Conservation (phyloP, 495 filamentous ascomycete species). For the Aspergillus olivimuriae region DNA sequence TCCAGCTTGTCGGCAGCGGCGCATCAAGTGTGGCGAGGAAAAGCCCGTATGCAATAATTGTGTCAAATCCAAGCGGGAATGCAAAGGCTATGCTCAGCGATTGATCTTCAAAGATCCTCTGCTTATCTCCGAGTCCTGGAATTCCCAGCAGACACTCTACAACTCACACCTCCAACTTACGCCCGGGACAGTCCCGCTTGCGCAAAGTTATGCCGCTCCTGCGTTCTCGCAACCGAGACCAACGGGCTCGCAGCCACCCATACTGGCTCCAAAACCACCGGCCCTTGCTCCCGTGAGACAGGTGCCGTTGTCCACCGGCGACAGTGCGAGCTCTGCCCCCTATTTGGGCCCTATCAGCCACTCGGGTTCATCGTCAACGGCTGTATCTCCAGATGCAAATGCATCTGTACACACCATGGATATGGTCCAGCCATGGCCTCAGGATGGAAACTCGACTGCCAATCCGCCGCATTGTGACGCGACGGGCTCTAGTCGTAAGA, state of each 20-base stretch:
- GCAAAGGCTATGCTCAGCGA: conserved; percentile 91
- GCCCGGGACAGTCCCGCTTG: conserved; percentile 13
- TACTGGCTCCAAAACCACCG: conserved; percentile 29
- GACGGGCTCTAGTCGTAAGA: neutral
- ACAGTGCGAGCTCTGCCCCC: too few species aligned
- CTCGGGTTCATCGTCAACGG: too few species aligned
- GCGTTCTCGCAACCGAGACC: conserved; percentile 28
- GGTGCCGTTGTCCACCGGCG: conserved; percentile 1
- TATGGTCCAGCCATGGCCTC: neutral
- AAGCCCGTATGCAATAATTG: conserved; percentile 88
- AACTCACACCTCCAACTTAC: conserved; percentile 18
- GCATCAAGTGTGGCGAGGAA: conserved; percentile 97
- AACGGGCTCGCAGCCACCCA: conserved; percentile 24
- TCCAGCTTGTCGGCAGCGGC: conserved; percentile 82
- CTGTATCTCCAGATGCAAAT: too few species aligned
- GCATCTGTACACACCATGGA: too few species aligned
- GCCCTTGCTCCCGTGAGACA: conserved; percentile 11
- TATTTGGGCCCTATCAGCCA: too few species aligned
- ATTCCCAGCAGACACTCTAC: conserved; percentile 15
- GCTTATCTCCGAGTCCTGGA: conserved; percentile 45
- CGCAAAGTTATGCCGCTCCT: conserved; percentile 14
- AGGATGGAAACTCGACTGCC: neutral
- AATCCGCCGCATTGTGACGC: neutral
- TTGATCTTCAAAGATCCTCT: conserved; percentile 89
- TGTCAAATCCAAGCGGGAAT: conserved; percentile 87